Percentiles rank a stretch among this genome's conserved stretches.
phyloP scores from a whole-genome alignment of 805 yeast genomes.

The Pichia rugopelliculosa region DNA sequence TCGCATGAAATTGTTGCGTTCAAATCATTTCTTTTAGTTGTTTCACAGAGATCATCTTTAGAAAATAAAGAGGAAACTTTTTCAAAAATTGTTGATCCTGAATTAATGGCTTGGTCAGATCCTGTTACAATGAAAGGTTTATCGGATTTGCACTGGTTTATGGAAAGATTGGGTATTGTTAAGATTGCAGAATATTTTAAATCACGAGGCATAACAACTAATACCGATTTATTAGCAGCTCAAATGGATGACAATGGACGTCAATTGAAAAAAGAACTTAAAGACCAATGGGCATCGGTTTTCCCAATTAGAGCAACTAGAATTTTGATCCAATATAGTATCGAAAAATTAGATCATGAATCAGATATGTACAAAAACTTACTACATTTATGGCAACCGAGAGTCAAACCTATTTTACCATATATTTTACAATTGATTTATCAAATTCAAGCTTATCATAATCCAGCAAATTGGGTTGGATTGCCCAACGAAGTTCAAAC shows the following conservation, averaged over 20 bases:
- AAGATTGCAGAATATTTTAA: conserved; percentile 88
- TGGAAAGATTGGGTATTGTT: conserved; percentile 95
- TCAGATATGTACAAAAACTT: conserved; percentile 66
- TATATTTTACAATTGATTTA: conserved; percentile 79
- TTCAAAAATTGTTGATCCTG: conserved; percentile 87
- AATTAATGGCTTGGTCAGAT: conserved; percentile 85
- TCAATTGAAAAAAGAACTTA: conserved; percentile 63
- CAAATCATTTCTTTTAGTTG: conserved; percentile 84
- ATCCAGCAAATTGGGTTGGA: conserved; percentile 85
- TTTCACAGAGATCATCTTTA: conserved; percentile 77
- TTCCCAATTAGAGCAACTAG: conserved; percentile 96
- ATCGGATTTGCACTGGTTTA: conserved; percentile 90
- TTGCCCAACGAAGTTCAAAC: conserved; percentile 86
- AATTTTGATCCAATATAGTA: conserved; percentile 89
- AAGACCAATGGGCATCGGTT: conserved; percentile 86
- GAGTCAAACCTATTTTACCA: conserved; percentile 86
- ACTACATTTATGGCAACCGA: conserved; percentile 81
- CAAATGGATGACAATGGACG: conserved; percentile 89
- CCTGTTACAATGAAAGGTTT: conserved; percentile 86
- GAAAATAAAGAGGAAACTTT: conserved; percentile 67
- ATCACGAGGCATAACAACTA: conserved; percentile 69
- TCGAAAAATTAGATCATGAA: conserved; percentile 79
- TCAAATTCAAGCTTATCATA: conserved; percentile 91
- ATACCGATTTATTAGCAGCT: conserved; percentile 66
- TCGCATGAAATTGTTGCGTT: conserved; percentile 92